Evolutionary conservation across 2,329 filamentous ascomycete genomes (phyloP), one percentile per base, ranked within the genome.

Genomic region (Juglanconis sp.): DNA sequence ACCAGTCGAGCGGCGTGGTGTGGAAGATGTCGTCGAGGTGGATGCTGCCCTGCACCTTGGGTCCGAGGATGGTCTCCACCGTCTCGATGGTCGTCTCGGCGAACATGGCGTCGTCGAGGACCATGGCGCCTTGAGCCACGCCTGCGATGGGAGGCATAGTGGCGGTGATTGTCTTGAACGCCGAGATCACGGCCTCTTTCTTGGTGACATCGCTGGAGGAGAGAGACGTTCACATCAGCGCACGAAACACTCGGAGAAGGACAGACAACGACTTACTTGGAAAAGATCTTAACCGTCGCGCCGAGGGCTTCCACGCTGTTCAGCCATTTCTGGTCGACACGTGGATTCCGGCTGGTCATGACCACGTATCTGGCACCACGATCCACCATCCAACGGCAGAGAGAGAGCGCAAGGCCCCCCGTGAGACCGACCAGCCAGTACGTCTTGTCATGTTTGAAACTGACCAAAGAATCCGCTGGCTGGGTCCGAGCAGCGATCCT

Each of bases 321-420:
- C 17, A 62, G 38, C 53, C 15, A 56, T 49, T 8, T 17, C 7
- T 64, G 42, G 24, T 70, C 60, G 7, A 74, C 61, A 1, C 71
- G 66, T 2, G 74, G 71, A 36, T 69, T 71, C 8, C 77, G 71
- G 57, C 73, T 76, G 1, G 72, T 70, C 1, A 80, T 51, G 13
- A 69, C 72, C 4, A 78, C 38, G 57, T 73, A 48, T 42, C 67
- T 66, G 2, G 74, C 75, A 2, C 76, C 76, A 10, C 67, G 64
- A 0, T 62, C 55, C 6, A 71, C 63, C 74, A 76, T 77, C 69
- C 69, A 77, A 9, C 70, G 61, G 49, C 67, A 71, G 2, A 77
- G 64, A 0, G 75, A 76, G 8, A 67, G 65, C 5, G 75, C 76
- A 24, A 76, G 32, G 2, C 67, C 70, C 4, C 72, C 68, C 0